Conservation (phyloP, 2,329 filamentous ascomycete species). For the Pestalotiopsis sp. region DNA sequence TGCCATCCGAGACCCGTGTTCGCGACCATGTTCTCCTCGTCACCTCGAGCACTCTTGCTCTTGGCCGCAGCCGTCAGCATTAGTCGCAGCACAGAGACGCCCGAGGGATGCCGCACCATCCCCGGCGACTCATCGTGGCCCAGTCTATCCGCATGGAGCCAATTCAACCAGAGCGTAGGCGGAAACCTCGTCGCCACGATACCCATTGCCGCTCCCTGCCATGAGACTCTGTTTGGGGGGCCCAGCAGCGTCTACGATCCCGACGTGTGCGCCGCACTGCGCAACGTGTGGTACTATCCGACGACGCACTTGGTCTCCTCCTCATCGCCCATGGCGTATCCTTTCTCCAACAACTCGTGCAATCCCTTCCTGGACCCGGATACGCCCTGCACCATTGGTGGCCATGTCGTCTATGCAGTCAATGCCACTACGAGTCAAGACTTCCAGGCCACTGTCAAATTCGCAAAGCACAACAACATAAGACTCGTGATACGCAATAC, state of each 20-base stretch:
- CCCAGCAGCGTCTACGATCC: constrained; percentile 36
- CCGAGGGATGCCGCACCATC: constrained; percentile 42
- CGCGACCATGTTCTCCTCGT: not conserved
- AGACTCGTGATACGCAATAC: not conserved
- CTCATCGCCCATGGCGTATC: constrained; percentile 37
- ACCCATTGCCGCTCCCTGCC: not conserved
- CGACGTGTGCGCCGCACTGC: constrained; percentile 16
- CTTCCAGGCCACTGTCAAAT: not conserved
- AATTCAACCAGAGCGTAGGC: not conserved
- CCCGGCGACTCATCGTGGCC: constrained; percentile 62
- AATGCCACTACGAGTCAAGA: not conserved
- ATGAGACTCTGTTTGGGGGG: not conserved
- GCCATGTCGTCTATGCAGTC: not conserved
- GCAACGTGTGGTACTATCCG: constrained; percentile 15
- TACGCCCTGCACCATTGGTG: constrained; percentile 1
- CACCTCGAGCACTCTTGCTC: not conserved
- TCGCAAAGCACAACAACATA: not conserved
- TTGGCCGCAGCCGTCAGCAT: constrained; percentile 4
- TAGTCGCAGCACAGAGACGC: not conserved
- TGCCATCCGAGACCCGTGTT: not conserved
- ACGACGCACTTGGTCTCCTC: constrained; percentile 11
- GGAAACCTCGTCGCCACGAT: not conserved
- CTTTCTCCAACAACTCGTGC: constrained; percentile 15
- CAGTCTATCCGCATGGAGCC: constrained; percentile 13
- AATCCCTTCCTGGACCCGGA: not conserved